These are phyloP conservation scores for Botrytis cinerea DNA, from an alignment of 2,329 filamentous ascomycete genomes.

Conservation along the genomic window DNA sequence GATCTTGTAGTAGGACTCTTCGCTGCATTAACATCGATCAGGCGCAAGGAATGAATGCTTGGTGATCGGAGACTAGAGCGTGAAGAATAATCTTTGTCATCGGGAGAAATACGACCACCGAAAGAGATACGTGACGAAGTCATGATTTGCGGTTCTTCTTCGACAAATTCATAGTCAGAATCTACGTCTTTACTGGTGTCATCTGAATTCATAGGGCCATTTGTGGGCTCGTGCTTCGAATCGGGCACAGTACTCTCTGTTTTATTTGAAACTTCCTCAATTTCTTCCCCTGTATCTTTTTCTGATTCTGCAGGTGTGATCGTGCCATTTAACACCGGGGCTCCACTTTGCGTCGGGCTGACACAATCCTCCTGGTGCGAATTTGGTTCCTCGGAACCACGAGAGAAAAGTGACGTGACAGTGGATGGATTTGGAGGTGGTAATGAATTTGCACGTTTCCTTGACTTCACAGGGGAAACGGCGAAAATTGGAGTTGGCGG, in stretches of 20 bases:
- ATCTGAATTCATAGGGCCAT: constrained; percentile 31
- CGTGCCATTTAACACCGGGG: constrained; percentile 13
- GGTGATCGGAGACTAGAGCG: constrained; percentile 32
- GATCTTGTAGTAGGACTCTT: constrained; percentile 34
- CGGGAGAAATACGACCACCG: constrained; percentile 35
- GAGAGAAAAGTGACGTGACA: constrained; percentile 31
- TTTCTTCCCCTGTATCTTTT: constrained; percentile 9
- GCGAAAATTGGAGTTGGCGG: constrained; percentile 27
- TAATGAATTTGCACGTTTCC: constrained; percentile 40
- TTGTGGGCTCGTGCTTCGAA: constrained; percentile 29
- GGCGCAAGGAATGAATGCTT: constrained; percentile 41
- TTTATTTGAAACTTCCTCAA: constrained; percentile 17
- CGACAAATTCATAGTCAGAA: constrained; percentile 34
- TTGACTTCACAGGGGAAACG: constrained; percentile 24
- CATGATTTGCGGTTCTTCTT: constrained; percentile 42
- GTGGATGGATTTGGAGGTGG: constrained; percentile 33
- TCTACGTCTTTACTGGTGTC: constrained; percentile 33
- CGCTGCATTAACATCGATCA: constrained; percentile 40
- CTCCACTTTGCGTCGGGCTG: constrained; percentile 5
- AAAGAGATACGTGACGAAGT: constrained; percentile 42
- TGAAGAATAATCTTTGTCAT: constrained; percentile 34
- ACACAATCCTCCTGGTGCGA: constrained; percentile 3
- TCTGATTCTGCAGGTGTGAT: constrained; percentile 22
- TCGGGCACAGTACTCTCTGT: constrained; percentile 24
- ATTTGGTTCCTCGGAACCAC: constrained; percentile 21